Conservation (phyloP, 345 rosid species). For the Linum trigynum region DNA sequence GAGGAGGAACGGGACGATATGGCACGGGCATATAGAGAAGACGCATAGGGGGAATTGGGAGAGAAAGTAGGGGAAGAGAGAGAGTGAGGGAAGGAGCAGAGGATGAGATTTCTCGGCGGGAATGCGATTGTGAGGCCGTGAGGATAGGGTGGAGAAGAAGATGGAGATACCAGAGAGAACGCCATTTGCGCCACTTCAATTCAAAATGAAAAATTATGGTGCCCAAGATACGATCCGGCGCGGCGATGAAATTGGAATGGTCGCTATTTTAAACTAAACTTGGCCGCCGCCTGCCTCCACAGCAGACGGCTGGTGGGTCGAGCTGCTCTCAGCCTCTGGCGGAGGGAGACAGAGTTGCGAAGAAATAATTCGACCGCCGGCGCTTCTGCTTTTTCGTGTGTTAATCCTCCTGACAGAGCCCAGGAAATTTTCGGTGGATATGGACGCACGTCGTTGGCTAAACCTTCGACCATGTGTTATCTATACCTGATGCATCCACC, state of each 20-base stretch:
- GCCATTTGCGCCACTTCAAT: background rate
- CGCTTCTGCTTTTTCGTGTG: too few relatives aligned
- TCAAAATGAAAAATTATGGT: background rate
- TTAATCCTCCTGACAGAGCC: too few relatives aligned
- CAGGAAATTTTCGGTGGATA: too few relatives aligned
- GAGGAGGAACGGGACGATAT: background rate
- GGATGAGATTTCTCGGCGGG: background rate
- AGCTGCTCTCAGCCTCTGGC: too few relatives aligned
- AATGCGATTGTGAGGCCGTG: background rate
- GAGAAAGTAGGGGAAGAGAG: constrained; percentile 31
- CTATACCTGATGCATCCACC: too few relatives aligned
- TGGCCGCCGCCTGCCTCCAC: background rate
- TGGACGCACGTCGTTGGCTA: too few relatives aligned
- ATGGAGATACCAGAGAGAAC: constrained; percentile 2
- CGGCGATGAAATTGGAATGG: background rate
- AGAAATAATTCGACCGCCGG: too few relatives aligned
- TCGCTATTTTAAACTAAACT: background rate
- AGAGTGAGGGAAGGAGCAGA: background rate
- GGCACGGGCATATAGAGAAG: constrained; percentile 21
- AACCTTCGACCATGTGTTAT: too few relatives aligned
- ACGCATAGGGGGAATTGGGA: constrained; percentile 27
- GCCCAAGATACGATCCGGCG: too few relatives aligned
- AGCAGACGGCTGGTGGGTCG: background rate
- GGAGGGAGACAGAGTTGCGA: too few relatives aligned
- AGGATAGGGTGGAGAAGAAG: constrained; percentile 28